These are phyloP conservation scores for Cenchrus americanus DNA, from an alignment of 176 grass and related monocot species.

Conservation along the genomic window DNA sequence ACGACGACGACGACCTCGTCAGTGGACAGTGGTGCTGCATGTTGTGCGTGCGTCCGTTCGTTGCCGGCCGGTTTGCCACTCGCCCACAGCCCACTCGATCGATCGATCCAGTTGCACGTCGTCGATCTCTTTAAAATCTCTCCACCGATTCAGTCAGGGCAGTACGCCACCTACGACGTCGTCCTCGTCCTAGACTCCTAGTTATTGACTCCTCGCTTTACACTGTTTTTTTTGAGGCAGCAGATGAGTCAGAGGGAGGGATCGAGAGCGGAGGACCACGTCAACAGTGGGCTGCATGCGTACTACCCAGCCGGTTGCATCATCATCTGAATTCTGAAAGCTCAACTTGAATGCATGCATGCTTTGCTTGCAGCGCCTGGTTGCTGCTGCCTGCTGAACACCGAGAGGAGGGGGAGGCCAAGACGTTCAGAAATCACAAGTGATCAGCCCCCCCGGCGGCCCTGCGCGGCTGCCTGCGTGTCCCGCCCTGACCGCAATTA, in stretches of 20 bases:
- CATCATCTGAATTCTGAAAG: conserved; percentile 4
- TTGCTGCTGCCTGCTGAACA: conserved; percentile 12
- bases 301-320: background rate
- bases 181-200: background rate
- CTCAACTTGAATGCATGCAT: conserved; percentile 18
- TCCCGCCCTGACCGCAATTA: background rate
- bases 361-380: background rate
- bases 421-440: background rate
- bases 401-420: background rate
- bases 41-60: background rate
- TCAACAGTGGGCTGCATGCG: background rate
- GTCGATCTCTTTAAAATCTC: background rate
- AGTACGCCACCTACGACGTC: background rate
- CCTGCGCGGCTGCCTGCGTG: background rate
- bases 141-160: background rate
- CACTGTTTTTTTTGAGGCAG: background rate
- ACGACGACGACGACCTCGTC: background rate
- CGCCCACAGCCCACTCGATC: too few relatives aligned
- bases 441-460: background rate
- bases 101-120: background rate
- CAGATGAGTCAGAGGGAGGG: background rate
- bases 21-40: background rate
- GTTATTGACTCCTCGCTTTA: conserved; percentile 4
- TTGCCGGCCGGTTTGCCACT: background rate
- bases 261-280: conserved; percentile 28